These are phyloP conservation scores for Kwoniella dendrophila DNA, from an alignment of 768 basidiomycete species.

Conservation along the genomic window DNA sequence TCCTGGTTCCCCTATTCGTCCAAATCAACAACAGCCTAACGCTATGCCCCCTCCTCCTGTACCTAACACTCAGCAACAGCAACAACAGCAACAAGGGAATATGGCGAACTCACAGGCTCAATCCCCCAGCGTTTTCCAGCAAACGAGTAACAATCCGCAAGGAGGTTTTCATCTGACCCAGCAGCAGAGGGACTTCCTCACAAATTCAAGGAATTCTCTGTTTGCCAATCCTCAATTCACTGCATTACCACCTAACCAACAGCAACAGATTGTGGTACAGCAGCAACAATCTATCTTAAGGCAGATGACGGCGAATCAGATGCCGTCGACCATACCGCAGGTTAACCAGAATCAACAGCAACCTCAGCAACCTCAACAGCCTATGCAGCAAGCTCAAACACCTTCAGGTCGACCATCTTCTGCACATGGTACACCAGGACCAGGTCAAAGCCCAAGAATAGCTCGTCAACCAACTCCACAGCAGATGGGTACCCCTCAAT, in stretches of 20 bases:
- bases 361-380: constrained; percentile 25
- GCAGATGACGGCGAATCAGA: constrained; percentile 20
- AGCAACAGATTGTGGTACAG: constrained; percentile 20
- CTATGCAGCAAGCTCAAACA: constrained; percentile 21
- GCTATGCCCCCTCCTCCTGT: constrained; percentile 30
- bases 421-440: constrained; percentile 13
- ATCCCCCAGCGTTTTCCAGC: not conserved
- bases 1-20: constrained; percentile 22
- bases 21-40: constrained; percentile 17
- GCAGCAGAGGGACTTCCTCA: constrained; percentile 30
- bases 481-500: constrained; percentile 42
- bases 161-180: constrained; percentile 6
- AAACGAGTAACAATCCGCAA: not conserved
- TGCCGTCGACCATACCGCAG: too few relatives aligned
- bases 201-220: constrained; percentile 14
- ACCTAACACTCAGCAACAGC: constrained; percentile 23
- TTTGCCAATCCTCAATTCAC: constrained; percentile 30
- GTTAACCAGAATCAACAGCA: constrained; percentile 16
- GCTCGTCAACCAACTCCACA: constrained; percentile 43
- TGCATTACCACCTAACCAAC: constrained; percentile 29
- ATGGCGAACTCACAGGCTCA: constrained; percentile 2
- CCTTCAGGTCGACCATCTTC: constrained; percentile 15
- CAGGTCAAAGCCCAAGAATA: constrained; percentile 35
- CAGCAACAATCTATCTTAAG: constrained; percentile 31
- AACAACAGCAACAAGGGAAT: constrained; percentile 19